These are phyloP conservation scores for Hyaloperonospora arabidopsidis DNA, from an alignment of 352 stramenopile genomes.

Conservation along the genomic window DNA sequence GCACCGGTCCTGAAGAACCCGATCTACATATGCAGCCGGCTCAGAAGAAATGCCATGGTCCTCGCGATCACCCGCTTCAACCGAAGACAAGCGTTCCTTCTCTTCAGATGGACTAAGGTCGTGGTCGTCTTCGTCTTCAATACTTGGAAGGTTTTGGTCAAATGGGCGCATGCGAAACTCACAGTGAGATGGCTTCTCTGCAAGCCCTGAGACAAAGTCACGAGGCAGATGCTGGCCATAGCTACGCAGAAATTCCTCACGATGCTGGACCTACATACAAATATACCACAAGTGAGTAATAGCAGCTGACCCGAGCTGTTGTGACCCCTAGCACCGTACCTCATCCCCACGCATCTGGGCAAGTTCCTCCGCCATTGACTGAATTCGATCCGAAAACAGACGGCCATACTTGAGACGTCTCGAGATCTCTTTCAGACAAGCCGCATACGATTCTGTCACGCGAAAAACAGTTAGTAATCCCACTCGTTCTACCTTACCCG, in stretches of 20 bases:
- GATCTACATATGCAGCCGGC: slow-evolving; percentile 34
- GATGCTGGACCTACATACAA: slow-evolving; percentile 43
- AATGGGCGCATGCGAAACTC: slow-evolving; percentile 84
- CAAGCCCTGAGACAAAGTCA: slow-evolving; percentile 72
- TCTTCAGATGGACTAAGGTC: slow-evolving; percentile 26
- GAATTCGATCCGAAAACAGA: slow-evolving; percentile 71
- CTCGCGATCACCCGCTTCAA: slow-evolving; percentile 29
- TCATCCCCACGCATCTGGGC: slow-evolving; percentile 77
- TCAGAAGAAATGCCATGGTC: slow-evolving; percentile 17
- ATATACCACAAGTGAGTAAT: slow-evolving; percentile 9
- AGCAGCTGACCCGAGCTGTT: neutral
- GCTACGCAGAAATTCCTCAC: slow-evolving; percentile 64
- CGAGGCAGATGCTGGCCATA: slow-evolving; percentile 77
- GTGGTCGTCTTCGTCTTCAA: slow-evolving; percentile 38
- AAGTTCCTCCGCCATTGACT: slow-evolving; percentile 81
- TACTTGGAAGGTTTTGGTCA: slow-evolving; percentile 69
- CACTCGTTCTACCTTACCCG: neutral
- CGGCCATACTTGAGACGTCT: slow-evolving; percentile 63
- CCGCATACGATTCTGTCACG: slow-evolving; percentile 57
- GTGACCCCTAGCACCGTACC: slow-evolving; percentile 19
- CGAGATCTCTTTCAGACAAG: slow-evolving; percentile 72
- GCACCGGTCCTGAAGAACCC: slow-evolving; percentile 50
- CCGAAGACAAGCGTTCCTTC: slow-evolving; percentile 22
- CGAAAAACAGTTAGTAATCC: slow-evolving; percentile 2
- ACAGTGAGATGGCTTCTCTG: slow-evolving; percentile 83